Evolutionary conservation across 2,329 filamentous ascomycete genomes (phyloP).

Genomic region (Fusarium sp.): DNA sequence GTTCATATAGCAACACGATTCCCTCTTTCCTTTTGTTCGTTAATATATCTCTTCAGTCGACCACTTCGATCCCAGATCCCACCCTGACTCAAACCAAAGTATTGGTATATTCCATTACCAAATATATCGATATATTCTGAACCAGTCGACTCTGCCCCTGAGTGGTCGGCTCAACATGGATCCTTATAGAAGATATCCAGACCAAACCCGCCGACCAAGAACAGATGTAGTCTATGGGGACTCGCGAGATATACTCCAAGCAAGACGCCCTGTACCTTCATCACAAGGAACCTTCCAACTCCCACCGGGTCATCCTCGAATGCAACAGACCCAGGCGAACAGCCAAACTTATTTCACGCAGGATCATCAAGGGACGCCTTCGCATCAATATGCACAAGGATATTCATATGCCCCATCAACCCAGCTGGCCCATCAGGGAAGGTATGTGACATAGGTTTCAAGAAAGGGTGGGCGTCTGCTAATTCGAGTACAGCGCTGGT

Average conservation of each 20-base stretch:
- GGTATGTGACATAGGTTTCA: constrained; percentile 2
- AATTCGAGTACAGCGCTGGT: background rate
- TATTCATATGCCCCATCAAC: constrained; percentile 9
- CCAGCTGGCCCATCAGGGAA: constrained; percentile 23
- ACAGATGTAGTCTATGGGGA: background rate
- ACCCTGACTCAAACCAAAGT: background rate
- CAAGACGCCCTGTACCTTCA: background rate
- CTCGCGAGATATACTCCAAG: background rate
- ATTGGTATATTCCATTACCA: background rate
- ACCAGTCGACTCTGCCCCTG: background rate
- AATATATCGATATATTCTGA: background rate
- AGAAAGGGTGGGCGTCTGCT: background rate
- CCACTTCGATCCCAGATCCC: background rate
- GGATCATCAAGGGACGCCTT: background rate
- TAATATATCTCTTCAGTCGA: background rate
- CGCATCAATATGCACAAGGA: background rate
- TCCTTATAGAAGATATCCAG: background rate
- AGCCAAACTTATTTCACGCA: background rate
- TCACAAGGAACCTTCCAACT: background rate
- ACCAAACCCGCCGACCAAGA: background rate
- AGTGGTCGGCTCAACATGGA: background rate
- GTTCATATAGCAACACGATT: background rate
- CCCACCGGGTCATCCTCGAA: background rate
- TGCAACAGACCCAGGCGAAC: background rate
- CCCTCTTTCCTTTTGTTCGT: background rate